Evolutionary conservation across 2,329 filamentous ascomycete genomes (phyloP), one percentile per base, ranked within the genome.

Genomic region (Herpomyces periplanetae): DNA sequence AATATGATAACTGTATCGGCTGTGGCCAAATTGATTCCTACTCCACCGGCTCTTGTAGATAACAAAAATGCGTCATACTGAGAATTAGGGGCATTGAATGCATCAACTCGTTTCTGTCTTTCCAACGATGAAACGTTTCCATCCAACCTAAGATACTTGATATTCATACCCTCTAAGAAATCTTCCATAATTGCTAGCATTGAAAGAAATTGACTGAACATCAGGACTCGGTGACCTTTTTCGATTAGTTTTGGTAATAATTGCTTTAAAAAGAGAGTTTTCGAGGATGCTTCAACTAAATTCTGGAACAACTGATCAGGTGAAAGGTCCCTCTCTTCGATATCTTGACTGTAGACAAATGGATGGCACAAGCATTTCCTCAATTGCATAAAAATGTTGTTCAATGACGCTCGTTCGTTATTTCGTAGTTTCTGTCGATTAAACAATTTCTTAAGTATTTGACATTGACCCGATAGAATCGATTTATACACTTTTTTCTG

Each of bases 1-100:
- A 91, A 56, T 27, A 96, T 88, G 27, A 96, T 88, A 24, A 96
- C 84, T 0, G 80, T 96, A 32, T 96, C 80, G 2, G 80, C 80
- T 4, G 73, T 87, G 0, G 80, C 80, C 21, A 96, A 48, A 33
- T 96, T 96, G 43, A 96, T 96, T 8, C 80, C 84, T 0, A 96
- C 75, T 30, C 84, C 80, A 20, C 80, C 80, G 8, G 84, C 73
- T 26, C 80, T 60, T 3, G 84, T 96, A 0, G 75, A 91, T 0
- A 96, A 47, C 8, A 96, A 40, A 38, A 96, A 91, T 0, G 64
- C 71, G 34, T 91, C 96, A 0, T 84, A 43, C 0, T 52, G 42
- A 1, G 75, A 91, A 20, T 62, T 49, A 0, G 68, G 62, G 0
- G 61, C 66, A 33, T 96, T 96, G 44, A 66, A 96, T 4, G 61